Percentiles rank a stretch among this genome's conserved stretches.
Conservation (phyloP, 495 filamentous ascomycete species). For the Pyronema omphalodes region DNA sequence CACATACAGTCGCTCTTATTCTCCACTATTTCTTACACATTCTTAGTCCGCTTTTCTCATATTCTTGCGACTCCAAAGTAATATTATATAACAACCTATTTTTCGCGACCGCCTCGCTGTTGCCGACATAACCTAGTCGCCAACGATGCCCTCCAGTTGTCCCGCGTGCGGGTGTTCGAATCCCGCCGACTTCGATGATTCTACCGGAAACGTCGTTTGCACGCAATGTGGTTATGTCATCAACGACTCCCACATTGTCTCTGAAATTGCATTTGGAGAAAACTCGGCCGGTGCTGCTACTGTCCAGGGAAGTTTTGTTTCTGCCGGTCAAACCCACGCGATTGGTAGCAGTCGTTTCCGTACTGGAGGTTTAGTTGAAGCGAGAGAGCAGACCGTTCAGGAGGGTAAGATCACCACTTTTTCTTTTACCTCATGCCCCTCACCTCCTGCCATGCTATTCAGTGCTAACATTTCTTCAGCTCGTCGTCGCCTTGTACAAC, state of each 20-base stretch:
- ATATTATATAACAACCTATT: no score
- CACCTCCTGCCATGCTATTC: not conserved
- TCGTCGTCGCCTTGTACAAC: conserved; percentile 34
- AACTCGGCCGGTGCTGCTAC: conserved; percentile 62
- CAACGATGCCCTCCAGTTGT: conserved; percentile 5
- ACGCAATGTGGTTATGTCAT: conserved; percentile 65
- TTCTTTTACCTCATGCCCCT: not conserved
- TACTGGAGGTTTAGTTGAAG: conserved; percentile 39
- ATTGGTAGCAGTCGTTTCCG: conserved; percentile 38
- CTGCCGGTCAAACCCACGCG: conserved; percentile 56
- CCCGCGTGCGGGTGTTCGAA: conserved; percentile 23
- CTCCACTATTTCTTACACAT: no score
- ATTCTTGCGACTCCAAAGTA: no score
- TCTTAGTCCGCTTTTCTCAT: no score
- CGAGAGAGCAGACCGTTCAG: conserved; percentile 51
- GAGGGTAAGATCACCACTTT: conserved; percentile 30
- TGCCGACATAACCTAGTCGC: conserved; percentile 1
- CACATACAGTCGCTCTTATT: no score
- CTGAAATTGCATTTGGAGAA: conserved; percentile 81
- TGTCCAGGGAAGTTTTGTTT: conserved; percentile 78
- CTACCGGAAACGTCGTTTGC: conserved; percentile 36
- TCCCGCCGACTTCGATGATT: conserved; percentile 24
- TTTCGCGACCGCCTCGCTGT: no score
- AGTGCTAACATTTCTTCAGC: conserved; percentile 16
- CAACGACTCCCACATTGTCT: conserved; percentile 68